Evolutionary conservation across 345 rosid genomes (phyloP).

Genomic region (Hibiscus trionum): DNA sequence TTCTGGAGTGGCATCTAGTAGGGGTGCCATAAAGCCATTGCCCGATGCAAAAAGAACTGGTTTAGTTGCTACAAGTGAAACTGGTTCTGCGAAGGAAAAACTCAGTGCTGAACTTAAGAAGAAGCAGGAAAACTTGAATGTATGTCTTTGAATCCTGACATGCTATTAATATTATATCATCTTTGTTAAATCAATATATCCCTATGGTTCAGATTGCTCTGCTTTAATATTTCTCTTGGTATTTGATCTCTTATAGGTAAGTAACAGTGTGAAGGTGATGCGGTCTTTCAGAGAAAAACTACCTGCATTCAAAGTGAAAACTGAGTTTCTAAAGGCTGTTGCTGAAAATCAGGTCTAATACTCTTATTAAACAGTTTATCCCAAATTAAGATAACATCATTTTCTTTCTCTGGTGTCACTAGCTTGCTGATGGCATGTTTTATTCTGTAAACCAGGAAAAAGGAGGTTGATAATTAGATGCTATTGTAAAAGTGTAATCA

Average conservation of each 20-base stretch:
- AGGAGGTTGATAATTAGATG: not conserved
- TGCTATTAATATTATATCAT: not conserved
- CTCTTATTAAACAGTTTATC: slow-evolving; percentile 4
- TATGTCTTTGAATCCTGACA: slow-evolving; percentile 13
- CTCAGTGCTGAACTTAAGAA: slow-evolving; percentile 60
- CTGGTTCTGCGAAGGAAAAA: slow-evolving; percentile 46
- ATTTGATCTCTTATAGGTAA: slow-evolving; percentile 38
- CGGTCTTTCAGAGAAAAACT: slow-evolving; percentile 72
- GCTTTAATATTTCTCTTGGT: not conserved
- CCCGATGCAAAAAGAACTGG: slow-evolving; percentile 25
- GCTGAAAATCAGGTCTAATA: slow-evolving; percentile 62
- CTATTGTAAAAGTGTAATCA: not conserved
- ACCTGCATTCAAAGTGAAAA: slow-evolving; percentile 80
- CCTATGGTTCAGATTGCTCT: slow-evolving; percentile 1
- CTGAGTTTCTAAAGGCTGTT: slow-evolving; percentile 70
- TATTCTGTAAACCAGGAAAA: not conserved
- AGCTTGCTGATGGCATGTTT: not conserved
- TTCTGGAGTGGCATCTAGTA: slow-evolving; percentile 28
- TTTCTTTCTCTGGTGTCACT: not conserved
- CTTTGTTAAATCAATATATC: slow-evolving; percentile 1
- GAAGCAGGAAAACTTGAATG: slow-evolving; percentile 67
- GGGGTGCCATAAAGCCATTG: slow-evolving; percentile 27
- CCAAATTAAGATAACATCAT: not conserved
- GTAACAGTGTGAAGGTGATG: slow-evolving; percentile 46
- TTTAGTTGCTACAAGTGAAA: slow-evolving; percentile 24